phyloP scores from a whole-genome alignment of 2,329 filamentous ascomycete species.

The Eurotiales sp. region DNA sequence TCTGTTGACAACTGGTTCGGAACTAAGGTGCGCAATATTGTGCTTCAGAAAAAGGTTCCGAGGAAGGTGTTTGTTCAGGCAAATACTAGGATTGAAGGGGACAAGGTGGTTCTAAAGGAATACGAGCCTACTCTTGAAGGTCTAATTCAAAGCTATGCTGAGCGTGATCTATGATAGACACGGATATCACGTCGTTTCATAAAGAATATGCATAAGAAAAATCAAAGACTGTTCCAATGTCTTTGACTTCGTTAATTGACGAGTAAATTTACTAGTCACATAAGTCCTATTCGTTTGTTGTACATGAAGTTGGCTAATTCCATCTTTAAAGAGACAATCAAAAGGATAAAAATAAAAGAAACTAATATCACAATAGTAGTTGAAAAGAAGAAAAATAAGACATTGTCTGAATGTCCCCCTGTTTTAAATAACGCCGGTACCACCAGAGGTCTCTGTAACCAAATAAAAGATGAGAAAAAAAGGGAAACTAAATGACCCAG shows the following conservation, averaged over 20 bases:
- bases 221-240: constrained; percentile 1
- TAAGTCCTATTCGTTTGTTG: background rate
- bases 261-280: no score
- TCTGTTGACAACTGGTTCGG: constrained; percentile 82
- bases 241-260: no score
- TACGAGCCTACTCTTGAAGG: constrained; percentile 79
- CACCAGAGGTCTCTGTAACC: constrained; percentile 2
- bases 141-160: constrained; percentile 78
- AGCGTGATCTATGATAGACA: constrained; percentile 46
- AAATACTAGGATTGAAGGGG: constrained; percentile 71
- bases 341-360: background rate
- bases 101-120: constrained; percentile 73
- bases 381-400: background rate
- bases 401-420: background rate
- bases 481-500: constrained; percentile 4
- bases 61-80: constrained; percentile 85
- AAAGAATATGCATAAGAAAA: background rate
- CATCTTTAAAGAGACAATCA: background rate
- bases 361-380: background rate
- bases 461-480: constrained; percentile 1
- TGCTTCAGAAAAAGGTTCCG: constrained; percentile 57
- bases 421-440: constrained; percentile 7
- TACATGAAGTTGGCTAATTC: background rate
- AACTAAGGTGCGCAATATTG: constrained; percentile 64
- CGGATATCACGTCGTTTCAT: background rate